Evolutionary conservation across 441 rosid species (phyloP).

Genomic region (Adansonia gregorii): DNA sequence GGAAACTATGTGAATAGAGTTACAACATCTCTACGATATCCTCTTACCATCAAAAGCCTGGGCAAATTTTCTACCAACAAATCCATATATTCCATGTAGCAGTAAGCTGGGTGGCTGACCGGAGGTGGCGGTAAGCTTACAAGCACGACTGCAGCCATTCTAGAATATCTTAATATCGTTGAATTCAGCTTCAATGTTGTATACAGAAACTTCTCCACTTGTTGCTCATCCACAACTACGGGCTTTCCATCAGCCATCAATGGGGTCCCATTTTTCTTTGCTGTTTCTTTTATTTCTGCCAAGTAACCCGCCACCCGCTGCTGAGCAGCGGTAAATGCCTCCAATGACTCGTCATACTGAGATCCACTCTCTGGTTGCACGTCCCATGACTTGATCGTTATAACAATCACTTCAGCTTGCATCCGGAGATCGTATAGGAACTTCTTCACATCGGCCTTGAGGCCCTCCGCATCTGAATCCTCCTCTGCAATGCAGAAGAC

Average conservation of each 20-base stretch:
- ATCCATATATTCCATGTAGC: constrained; percentile 99
- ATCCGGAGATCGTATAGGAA: constrained; percentile 96
- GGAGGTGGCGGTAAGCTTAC: constrained; percentile 97
- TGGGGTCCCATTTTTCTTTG: constrained; percentile 46
- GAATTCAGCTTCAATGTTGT: constrained; percentile 94
- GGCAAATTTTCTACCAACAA: constrained; percentile 92
- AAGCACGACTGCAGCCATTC: constrained; percentile 97
- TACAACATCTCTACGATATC: constrained; percentile 95
- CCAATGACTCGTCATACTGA: constrained; percentile 76
- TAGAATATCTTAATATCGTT: constrained; percentile 79
- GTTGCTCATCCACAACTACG: constrained; percentile 80
- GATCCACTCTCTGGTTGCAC: constrained; percentile 57
- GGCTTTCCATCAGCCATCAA: constrained; percentile 76
- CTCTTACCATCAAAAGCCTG: constrained; percentile 94
- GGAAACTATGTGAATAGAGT: constrained; percentile 78
- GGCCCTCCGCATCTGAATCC: constrained; percentile 92
- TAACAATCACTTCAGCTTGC: constrained; percentile 97
- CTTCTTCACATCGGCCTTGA: constrained; percentile 93
- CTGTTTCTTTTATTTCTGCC: constrained; percentile 61
- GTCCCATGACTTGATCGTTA: constrained; percentile 96
- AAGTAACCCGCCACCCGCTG: constrained; percentile 69
- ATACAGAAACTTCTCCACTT: constrained; percentile 88
- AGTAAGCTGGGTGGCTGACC: constrained; percentile 78
- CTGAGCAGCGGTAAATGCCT: constrained; percentile 83
- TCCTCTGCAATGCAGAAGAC: constrained; percentile 98